Evolutionary conservation across 1,284 basidiomycete species (phyloP).

Genomic region (Ceratobasidium papillatum): DNA sequence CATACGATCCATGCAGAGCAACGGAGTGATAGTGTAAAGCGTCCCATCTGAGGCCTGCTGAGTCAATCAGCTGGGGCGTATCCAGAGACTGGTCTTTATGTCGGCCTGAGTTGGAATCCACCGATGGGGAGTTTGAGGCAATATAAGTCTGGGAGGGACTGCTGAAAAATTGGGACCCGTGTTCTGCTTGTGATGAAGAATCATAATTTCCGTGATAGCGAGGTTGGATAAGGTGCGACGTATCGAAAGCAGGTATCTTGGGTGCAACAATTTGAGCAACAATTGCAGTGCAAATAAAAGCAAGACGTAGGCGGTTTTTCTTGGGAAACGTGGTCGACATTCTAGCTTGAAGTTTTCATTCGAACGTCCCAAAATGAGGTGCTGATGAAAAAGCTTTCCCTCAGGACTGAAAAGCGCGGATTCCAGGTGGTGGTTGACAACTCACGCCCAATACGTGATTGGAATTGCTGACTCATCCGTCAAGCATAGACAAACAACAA

Average conservation of each 20-base stretch:
- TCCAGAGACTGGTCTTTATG: neutral
- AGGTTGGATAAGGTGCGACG: constrained; percentile 10
- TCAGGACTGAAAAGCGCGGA: neutral
- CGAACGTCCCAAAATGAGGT: too few relatives aligned
- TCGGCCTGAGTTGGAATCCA: neutral
- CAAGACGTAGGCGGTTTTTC: constrained; percentile 2
- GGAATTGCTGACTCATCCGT: neutral
- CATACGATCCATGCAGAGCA: constrained; percentile 67
- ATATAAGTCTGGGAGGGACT: too few relatives aligned
- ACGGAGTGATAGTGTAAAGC: constrained; percentile 80
- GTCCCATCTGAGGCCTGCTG: constrained; percentile 82
- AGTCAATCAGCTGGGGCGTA: neutral
- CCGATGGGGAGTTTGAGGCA: neutral
- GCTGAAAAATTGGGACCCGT: neutral
- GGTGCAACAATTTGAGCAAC: constrained; percentile 6
- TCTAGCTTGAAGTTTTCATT: neutral
- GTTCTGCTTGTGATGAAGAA: neutral
- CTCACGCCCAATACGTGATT: neutral
- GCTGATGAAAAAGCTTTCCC: neutral
- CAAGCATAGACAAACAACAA: neutral
- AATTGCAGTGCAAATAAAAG: neutral
- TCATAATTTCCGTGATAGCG: neutral
- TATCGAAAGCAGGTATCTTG: constrained; percentile 23
- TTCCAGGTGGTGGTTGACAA: too few relatives aligned
- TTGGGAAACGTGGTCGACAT: neutral